phyloP scores from a whole-genome alignment of 768 basidiomycete species.

The Agrocybe pediades region DNA sequence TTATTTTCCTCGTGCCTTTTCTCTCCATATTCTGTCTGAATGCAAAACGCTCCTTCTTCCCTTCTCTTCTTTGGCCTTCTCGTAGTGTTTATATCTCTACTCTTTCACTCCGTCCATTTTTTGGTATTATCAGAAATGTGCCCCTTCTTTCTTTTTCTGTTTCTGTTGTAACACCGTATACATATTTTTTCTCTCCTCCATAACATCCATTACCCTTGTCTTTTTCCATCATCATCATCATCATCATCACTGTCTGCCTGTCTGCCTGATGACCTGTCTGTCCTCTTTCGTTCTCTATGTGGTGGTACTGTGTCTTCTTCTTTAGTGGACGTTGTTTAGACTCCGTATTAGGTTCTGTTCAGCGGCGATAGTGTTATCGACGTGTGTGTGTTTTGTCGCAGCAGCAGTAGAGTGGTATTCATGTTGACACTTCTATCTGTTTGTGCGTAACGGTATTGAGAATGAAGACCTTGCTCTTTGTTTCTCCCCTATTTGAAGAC shows the following conservation, averaged over 20 bases:
- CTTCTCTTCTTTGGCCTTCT: neutral
- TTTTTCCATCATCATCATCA: slow-evolving; percentile 1
- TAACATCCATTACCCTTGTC: slow-evolving; percentile 5
- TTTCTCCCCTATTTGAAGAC: too few relatives aligned
- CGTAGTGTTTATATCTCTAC: neutral
- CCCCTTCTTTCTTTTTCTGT: neutral
- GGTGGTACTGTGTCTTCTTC: neutral
- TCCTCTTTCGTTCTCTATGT: too few relatives aligned
- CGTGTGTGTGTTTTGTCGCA: too few relatives aligned
- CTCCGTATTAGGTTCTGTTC: neutral
- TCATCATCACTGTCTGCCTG: too few relatives aligned
- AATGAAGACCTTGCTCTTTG: too few relatives aligned
- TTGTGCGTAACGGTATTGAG: too few relatives aligned
- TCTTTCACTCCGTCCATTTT: neutral
- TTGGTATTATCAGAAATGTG: neutral
- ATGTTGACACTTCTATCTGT: too few relatives aligned
- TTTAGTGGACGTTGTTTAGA: neutral
- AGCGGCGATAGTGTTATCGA: neutral
- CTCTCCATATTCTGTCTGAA: neutral
- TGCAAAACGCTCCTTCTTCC: neutral
- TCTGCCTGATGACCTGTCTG: too few relatives aligned
- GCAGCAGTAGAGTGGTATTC: too few relatives aligned
- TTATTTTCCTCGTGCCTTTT: slow-evolving; percentile 14
- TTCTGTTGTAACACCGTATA: slow-evolving; percentile 4
- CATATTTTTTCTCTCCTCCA: slow-evolving; percentile 1